Evolutionary conservation across 805 yeast species (phyloP), one percentile per base, ranked within the genome.

Genomic region (Myxozyma sirexii): DNA sequence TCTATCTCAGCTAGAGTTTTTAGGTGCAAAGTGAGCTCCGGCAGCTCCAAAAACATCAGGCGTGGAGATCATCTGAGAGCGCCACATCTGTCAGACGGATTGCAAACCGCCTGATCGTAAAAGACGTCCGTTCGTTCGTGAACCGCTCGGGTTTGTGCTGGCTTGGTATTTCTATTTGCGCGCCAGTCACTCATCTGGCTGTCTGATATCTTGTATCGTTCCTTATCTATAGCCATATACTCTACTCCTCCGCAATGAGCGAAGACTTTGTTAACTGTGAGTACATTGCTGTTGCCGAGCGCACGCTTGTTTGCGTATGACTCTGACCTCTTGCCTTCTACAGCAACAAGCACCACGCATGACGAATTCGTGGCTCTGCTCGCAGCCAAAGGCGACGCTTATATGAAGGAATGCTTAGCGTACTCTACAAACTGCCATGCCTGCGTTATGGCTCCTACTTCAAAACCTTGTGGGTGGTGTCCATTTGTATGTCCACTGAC

Each of bases 391-490:
- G 56, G 56, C 2, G 60, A 59, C 26, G 26, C 35, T 8, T 55
- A 55, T 39, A 56, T 45, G 43, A 41, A 35, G 15, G 59, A 38
- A 31, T 59, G 63, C 26, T 27, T 59, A 6, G 13, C 42, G 3
- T 24, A 13, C 24, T 59, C 63, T 8, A 44, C 51, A 21, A 38
- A 24, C 44, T 59, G 63, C 41, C 46, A 33, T 12, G 24, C 52
- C 2, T 59, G 63, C 48, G 33, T 59, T 7, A 19, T 47, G 21
- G 60, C 59, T 26, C 41, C 46, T 7, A 31, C 59, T 6, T 26
- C 52, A 6, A 48, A 41, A 17, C 56, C 60, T n/a, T 55, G 60
- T 38, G 63, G 63, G 5, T 59, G 63, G 63, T 59, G 63, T 43
- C 63, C 63, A 4, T 59, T 47, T 24, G 63, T 59, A 50, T n/a